These are phyloP conservation scores for Evernia prunastri DNA, from an alignment of 495 filamentous ascomycete genomes.

Conservation along the genomic window DNA sequence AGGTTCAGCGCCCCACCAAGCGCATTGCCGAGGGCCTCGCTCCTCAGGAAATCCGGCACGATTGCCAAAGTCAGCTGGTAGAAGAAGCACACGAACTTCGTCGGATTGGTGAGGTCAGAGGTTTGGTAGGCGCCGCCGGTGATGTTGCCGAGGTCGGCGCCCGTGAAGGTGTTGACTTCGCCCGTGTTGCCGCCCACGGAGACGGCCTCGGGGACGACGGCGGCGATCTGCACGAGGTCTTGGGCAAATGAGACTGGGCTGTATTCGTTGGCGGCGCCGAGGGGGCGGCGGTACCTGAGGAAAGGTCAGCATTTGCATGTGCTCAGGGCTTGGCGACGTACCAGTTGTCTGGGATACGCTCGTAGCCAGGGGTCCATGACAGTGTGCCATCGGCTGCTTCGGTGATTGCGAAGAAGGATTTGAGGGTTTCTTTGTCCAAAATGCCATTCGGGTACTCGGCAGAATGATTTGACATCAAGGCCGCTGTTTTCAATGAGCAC, in stretches of 20 bases:
- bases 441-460: constrained; percentile 27
- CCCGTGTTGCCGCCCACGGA: constrained; percentile 53
- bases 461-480: constrained; percentile 30
- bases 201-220: constrained; percentile 28
- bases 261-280: constrained; percentile 32
- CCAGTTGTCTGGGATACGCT: constrained; percentile 56
- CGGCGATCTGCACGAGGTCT: constrained; percentile 37
- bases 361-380: constrained; percentile 42
- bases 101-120: constrained; percentile 36
- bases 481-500: neutral
- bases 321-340: constrained; percentile 42
- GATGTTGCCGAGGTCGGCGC: constrained; percentile 43
- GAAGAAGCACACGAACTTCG: constrained; percentile 45
- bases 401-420: constrained; percentile 44
- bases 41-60: constrained; percentile 38
- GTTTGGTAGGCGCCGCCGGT: constrained; percentile 46
- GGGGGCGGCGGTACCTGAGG: constrained; percentile 20
- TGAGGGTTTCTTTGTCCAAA: constrained; percentile 35
- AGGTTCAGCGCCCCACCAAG: constrained; percentile 18
- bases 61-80: constrained; percentile 39
- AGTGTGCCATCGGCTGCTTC: constrained; percentile 32
- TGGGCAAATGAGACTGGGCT: constrained; percentile 34
- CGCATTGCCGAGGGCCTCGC: constrained; percentile 14
- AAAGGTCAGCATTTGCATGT: neutral
- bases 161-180: constrained; percentile 47